Percentiles rank a stretch among this genome's conserved stretches.
Conservation (phyloP, 768 basidiomycete genomes). For the Scleroderma bovista region DNA sequence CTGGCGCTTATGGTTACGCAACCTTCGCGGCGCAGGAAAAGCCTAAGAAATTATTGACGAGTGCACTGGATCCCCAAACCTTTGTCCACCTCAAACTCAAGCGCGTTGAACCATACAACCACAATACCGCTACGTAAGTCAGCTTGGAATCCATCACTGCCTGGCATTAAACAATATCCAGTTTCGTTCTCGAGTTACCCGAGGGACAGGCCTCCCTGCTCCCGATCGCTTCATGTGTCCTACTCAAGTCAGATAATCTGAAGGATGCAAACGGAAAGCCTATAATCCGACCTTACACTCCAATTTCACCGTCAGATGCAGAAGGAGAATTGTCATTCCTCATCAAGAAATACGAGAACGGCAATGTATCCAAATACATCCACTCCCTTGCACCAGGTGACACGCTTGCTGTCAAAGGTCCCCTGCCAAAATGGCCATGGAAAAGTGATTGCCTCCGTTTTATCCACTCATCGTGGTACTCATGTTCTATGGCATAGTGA, state of each 20-base stretch:
- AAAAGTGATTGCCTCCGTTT: conserved; percentile 44
- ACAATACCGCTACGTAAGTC: conserved; percentile 79
- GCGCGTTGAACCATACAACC: conserved; percentile 81
- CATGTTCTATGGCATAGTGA: conserved; percentile 41
- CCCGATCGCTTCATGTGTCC: conserved; percentile 71
- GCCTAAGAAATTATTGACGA: conserved; percentile 43
- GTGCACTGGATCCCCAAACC: conserved; percentile 68
- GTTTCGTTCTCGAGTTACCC: conserved; percentile 78
- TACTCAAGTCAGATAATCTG: conserved; percentile 70
- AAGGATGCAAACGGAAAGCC: conserved; percentile 80
- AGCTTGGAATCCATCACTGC: neutral
- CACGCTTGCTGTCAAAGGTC: conserved; percentile 83
- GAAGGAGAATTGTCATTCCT: conserved; percentile 76
- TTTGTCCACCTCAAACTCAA: conserved; percentile 81
- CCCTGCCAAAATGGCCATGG: conserved; percentile 83
- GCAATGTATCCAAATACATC: conserved; percentile 82
- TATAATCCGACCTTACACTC: conserved; percentile 89
- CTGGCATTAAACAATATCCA: conserved; percentile 19
- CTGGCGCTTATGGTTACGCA: conserved; percentile 49
- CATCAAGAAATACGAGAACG: conserved; percentile 80
- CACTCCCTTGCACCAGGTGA: conserved; percentile 78
- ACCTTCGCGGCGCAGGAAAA: conserved; percentile 35
- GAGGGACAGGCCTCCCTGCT: conserved; percentile 73
- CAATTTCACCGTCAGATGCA: conserved; percentile 70
- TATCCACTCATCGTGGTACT: neutral